Evolutionary conservation across 257 asterid species (phyloP).

Genomic region (Ballota nigra): DNA sequence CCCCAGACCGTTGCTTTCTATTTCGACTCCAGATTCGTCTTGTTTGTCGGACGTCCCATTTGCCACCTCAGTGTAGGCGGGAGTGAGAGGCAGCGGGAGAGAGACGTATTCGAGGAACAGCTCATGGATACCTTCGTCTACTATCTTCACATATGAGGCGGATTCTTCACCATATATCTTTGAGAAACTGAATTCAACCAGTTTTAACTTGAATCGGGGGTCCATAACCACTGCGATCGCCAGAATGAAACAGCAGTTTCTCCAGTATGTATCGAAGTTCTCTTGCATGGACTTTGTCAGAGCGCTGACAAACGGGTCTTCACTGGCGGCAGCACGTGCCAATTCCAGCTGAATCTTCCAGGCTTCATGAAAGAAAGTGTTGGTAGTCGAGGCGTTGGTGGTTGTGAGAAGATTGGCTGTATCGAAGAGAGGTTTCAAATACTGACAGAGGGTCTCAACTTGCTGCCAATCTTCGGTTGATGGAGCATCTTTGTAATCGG

Average conservation of each 20-base stretch:
- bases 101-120: slow-evolving; percentile 72
- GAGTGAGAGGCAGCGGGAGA: slow-evolving; percentile 63
- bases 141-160: slow-evolving; percentile 51
- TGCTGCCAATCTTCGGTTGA: slow-evolving; percentile 72
- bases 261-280: slow-evolving; percentile 81
- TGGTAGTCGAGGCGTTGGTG: slow-evolving; percentile 60
- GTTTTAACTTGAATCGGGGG: slow-evolving; percentile 94
- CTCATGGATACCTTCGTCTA: slow-evolving; percentile 88
- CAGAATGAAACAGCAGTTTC: slow-evolving; percentile 64
- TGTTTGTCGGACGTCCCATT: slow-evolving; percentile 40
- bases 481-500: slow-evolving; percentile 66
- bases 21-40: slow-evolving; percentile 52
- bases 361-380: slow-evolving; percentile 87
- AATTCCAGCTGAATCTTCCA: slow-evolving; percentile 94
- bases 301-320: slow-evolving; percentile 56
- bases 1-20: slow-evolving; percentile 48
- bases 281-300: slow-evolving; percentile 74
- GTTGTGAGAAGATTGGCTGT: slow-evolving; percentile 66
- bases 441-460: slow-evolving; percentile 61
- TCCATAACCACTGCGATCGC: slow-evolving; percentile 95
- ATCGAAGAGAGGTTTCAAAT: slow-evolving; percentile 70
- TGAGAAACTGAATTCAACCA: slow-evolving; percentile 82
- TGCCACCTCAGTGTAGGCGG: slow-evolving; percentile 50
- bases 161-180: slow-evolving; percentile 80
- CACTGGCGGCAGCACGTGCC: slow-evolving; percentile 65